Base-by-base conservation (phyloP, 805 yeast species). In the Priceomyces haplophilus region DNA sequence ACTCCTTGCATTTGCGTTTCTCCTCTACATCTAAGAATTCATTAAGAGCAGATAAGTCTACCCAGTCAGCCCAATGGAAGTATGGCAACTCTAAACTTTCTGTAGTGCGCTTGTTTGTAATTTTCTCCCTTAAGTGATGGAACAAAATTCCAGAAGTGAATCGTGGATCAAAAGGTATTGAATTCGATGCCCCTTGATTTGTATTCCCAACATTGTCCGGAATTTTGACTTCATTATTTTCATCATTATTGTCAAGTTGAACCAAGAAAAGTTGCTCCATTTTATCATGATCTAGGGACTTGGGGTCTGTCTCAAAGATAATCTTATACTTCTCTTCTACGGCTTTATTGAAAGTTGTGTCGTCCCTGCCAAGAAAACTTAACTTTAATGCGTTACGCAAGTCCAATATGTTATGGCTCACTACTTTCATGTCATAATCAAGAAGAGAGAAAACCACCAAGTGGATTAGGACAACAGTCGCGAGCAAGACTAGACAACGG, bases 51-150 rank as follows among this genome's bases (percentile, higher is more conserved):
- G 64, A 46, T 40, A 61, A 44, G 40, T 63, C 64, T 6, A 44
- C 44, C 47, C 54, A 64, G 46, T 65, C 70, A n/a, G 53, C 51
- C 68, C 68, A 65, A 46, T 64, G 65, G 43, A 65, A 65, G 40
- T 41, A 49, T 1, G 66, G 56, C 11, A 58, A 16, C 7, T 34
- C 38, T 3, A 18, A 18, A 19, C 21, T 8, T 10, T 46, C 43
- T 5, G 48, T 2, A 12, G 35, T 11, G 8, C 19, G 4, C 13
- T 23, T 20, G 12, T 29, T 42, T n/a, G 20, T 20, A 12, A 52
- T 32, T 29, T 46, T 42, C 15, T 50, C 36, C 1, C 49, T 39
- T 6, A 63, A 36, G 37, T 56, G 38, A n/a, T 53, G 38, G 7
- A 58, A 41, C 8, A 59, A 7, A 2, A 58, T 17, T 1, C 60